Evolutionary conservation across 345 rosid genomes (phyloP).

Genomic region (Corchorus olitorius): DNA sequence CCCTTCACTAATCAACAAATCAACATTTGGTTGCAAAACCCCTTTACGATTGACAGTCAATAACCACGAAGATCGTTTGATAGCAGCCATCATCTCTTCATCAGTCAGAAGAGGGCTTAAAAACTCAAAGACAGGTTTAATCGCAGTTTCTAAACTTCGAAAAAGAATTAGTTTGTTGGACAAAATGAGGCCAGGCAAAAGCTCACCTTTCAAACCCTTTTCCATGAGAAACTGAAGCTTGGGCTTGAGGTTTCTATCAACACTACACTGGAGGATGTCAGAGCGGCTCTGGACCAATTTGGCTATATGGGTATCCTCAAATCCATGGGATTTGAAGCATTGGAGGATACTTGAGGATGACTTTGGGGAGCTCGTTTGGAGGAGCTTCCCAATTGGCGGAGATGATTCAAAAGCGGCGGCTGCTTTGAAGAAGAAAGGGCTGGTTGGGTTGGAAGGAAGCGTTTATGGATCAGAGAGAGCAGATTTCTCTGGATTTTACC

Average conservation of each 20-base stretch:
- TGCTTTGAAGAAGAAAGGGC: neutral
- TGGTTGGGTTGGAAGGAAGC: constrained; percentile 6
- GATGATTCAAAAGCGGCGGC: neutral
- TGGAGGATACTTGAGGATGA: neutral
- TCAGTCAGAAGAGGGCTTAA: neutral
- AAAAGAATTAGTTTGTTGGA: neutral
- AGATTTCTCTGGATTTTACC: constrained; percentile 3
- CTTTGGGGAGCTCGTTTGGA: neutral
- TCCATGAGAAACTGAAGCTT: neutral
- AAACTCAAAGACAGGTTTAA: neutral
- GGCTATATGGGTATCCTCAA: neutral
- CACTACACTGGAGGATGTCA: neutral
- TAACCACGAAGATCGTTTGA: constrained; percentile 1
- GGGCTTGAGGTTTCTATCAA: neutral
- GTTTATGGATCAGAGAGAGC: neutral
- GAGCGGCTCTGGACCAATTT: neutral
- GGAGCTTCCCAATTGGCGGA: neutral
- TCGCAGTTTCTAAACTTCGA: neutral
- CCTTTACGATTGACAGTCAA: neutral
- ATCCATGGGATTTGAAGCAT: neutral
- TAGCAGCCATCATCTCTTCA: neutral
- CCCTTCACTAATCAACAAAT: constrained; percentile 13
- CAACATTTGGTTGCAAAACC: neutral
- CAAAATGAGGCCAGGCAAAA: neutral
- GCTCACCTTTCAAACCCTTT: constrained; percentile 12